phyloP scores from a whole-genome alignment of 306 rosid genomes.

The Hippophae rhamnoides region DNA sequence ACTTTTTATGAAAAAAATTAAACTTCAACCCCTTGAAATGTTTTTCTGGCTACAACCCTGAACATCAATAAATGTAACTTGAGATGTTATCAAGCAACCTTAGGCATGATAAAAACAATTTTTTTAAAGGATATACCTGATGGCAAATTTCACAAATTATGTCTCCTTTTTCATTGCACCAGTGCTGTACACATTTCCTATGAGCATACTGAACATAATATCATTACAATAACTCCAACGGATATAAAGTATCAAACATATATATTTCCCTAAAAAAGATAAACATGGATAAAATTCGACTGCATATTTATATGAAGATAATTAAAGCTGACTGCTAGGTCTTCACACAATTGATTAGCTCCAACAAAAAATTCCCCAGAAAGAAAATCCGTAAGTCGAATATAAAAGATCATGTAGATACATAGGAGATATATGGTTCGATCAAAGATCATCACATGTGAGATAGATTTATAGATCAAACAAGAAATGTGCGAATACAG shows the following conservation, averaged over 20 bases:
- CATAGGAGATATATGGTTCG: too few species aligned
- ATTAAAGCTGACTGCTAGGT: background rate
- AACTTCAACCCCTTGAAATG: too few species aligned
- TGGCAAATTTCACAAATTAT: conserved; percentile 88
- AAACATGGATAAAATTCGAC: background rate
- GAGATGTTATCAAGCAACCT: too few species aligned
- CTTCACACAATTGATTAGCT: background rate
- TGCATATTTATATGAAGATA: background rate
- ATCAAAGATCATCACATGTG: too few species aligned
- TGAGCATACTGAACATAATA: conserved; percentile 68
- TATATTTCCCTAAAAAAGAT: background rate
- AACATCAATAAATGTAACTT: too few species aligned
- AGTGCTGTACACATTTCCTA: conserved; percentile 92
- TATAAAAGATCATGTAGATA: background rate
- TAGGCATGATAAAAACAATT: too few species aligned
- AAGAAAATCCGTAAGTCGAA: background rate
- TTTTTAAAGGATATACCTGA: conserved; percentile 46
- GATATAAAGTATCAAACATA: background rate
- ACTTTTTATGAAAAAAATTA: too few species aligned
- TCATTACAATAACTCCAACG: conserved; percentile 3
- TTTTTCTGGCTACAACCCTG: too few species aligned
- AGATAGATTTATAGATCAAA: too few species aligned
- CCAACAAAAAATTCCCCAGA: background rate
- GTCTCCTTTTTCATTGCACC: conserved; percentile 99
- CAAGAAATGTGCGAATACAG: too few species aligned